Evolutionary conservation across 495 filamentous ascomycete species (phyloP).

Genomic region (Aspergillus nidulans): DNA sequence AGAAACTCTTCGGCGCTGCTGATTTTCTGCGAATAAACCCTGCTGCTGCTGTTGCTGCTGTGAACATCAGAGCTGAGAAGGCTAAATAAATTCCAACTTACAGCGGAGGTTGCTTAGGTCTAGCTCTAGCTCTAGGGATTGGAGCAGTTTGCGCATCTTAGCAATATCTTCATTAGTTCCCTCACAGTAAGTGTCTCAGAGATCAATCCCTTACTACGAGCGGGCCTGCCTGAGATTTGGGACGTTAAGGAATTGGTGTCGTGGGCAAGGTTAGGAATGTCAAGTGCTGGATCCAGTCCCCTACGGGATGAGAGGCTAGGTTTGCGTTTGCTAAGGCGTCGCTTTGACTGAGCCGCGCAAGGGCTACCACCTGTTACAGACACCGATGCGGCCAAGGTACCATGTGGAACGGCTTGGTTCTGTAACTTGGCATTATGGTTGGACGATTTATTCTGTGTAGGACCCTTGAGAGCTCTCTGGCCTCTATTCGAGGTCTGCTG

Average conservation of each 20-base stretch:
- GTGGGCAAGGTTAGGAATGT: conserved; percentile 12
- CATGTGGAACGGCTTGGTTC: not conserved
- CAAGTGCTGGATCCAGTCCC: conserved; percentile 23
- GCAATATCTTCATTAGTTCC: not conserved
- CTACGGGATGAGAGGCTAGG: not conserved
- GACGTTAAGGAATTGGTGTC: not conserved
- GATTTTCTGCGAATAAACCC: conserved; percentile 10
- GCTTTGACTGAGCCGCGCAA: not conserved
- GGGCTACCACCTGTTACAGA: not conserved
- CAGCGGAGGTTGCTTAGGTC: conserved; percentile 14
- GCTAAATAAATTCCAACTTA: conserved; percentile 11
- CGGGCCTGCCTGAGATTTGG: not conserved
- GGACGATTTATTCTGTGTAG: not conserved
- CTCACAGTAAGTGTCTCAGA: not conserved
- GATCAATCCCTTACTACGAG: conserved; percentile 1
- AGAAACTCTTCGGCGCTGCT: conserved; percentile 20
- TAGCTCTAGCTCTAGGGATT: conserved; percentile 7
- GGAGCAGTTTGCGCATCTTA: conserved; percentile 5
- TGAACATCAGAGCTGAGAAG: conserved; percentile 11
- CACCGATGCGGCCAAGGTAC: not conserved
- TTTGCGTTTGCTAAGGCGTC: not conserved
- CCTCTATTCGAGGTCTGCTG: not conserved
- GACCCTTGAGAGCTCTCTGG: not conserved
- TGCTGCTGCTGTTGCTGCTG: conserved; percentile 7
- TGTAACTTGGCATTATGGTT: not conserved